Base-by-base conservation (phyloP, 2,329 filamentous ascomycete species). In the Penicillium sp. region DNA sequence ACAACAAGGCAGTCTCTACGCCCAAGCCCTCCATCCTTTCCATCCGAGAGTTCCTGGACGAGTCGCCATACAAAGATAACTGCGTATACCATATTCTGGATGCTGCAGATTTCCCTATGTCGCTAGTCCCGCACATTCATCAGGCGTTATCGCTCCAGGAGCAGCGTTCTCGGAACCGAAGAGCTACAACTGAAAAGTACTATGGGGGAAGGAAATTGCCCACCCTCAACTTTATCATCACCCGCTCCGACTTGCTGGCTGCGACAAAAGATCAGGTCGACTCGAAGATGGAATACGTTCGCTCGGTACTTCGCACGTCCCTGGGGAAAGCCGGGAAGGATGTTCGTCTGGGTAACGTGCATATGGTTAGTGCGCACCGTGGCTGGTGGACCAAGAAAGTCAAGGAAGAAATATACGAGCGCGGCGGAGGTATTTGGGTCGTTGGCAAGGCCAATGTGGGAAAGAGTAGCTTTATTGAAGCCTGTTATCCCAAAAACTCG, bases 401-500 rank as follows among this genome's bases (percentile, higher is more conserved):
- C 47, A 95, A 89, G 68, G 85, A 95, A 59, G 86, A 91, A 42
- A 90, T 98, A 41, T 91, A 84, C 79, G 74, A 83, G 38, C 81
- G 88, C 42, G 90, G 89, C 3, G 92, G 92, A 4, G 93, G 85
- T 13, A 86, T 88, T 13, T 98, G 93, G 92, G 85, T 98, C 77
- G 87, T 98, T 2, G 93, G 93, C n/a, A 97, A 95, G 70, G 89
- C 90, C 55, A 98, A 98, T 65, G 95, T 97, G 2, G 95, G 93
- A 23, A 98, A 98, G 72, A 97, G 92, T 61, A 86, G 87, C 64
- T 79, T 98, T 2, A 95, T 97, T 53, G 85, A 93, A 59, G 81
- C 84, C 4, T 83, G 96, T 6, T 95, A 91, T 62, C 92, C 95
- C 3, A 85, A 87, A 76, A 84, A 83, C 24, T 78, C 77, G 31